Base-by-base conservation (phyloP, 352 stramenopile species). In the Phytophthora colocasiae region DNA sequence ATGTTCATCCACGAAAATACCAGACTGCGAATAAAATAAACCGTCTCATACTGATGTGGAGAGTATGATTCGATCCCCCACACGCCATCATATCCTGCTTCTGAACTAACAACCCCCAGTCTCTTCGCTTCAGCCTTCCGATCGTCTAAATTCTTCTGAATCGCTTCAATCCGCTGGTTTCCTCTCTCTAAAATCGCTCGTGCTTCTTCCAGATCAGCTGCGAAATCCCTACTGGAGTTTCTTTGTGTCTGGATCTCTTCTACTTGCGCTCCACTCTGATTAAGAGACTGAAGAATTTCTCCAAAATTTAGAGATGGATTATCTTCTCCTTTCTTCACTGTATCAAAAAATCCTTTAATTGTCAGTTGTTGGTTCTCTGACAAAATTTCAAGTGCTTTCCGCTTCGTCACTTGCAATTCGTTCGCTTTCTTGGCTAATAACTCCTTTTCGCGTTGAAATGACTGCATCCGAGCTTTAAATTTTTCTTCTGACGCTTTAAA, bases 321-420 rank as follows among this genome's bases (percentile, higher is more conserved):
- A 0, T 11, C 19, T 17, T 22, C 7, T 45, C 41, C 15, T 63
- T 26, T 31, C 57, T 48, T 24, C 7, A 44, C n/a, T 62, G n/a
- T 44, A 19, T 75, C 49, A n/a, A 74, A 89, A 62, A 87, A 89
- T 0, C 51, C 70, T 44, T 81, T 72, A 49, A 90, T 78, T 4
- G 78, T 75, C 3, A 71, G 14, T 19, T 90, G 81, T 36, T 90
- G 81, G 54, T 87, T 86, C 6, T 72, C 71, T n/a, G 79, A 83
- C 19, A 90, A 66, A 8, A 89, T 79, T 44, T 90, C 63, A 2
- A 90, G 58, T 12, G 79, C 81, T 27, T 60, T 75, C 49, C 88
- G 76, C 49, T 84, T 85, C 1, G 59, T 74, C 11, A 59, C 60
- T 10, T 69, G 63, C 22, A 87, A 58, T 14, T 77, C 69, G 5